A percentile compares a stretch with the other conserved stretches of the same genome.
Evolutionary conservation across 148 eudicot species (phyloP).

Genomic region (Rhododendron ferrugineum): DNA sequence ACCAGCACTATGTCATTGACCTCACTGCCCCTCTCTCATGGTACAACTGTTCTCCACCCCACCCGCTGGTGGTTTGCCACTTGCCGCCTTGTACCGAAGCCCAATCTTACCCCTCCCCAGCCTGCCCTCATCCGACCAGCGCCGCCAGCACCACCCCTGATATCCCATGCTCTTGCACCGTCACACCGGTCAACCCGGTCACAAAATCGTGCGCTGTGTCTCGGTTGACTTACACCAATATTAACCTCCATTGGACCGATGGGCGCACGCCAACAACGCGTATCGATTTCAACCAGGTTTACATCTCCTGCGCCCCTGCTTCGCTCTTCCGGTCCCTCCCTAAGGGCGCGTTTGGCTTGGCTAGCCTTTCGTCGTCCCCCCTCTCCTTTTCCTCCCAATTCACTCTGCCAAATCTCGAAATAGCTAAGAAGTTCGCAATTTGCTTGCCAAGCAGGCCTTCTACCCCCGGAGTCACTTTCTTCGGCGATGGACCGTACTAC

Average conservation of each 20-base stretch:
- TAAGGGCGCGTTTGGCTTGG: background rate
- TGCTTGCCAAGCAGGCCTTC: background rate
- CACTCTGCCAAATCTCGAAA: background rate
- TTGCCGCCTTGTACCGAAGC: background rate
- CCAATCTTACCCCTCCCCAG: background rate
- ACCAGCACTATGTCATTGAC: constrained; percentile 26
- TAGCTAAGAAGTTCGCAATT: background rate
- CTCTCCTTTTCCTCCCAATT: background rate
- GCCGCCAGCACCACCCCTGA: no score
- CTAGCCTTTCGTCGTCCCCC: background rate
- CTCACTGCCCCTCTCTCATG: constrained; percentile 30
- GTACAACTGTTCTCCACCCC: constrained; percentile 17
- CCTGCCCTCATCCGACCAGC: background rate
- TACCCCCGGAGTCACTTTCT: constrained; percentile 36
- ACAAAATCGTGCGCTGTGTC: background rate
- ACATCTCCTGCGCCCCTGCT: background rate
- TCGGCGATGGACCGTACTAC: constrained; percentile 40
- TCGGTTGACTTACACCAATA: background rate
- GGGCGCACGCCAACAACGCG: background rate
- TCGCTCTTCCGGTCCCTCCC: background rate
- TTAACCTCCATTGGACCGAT: background rate
- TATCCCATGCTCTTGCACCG: background rate
- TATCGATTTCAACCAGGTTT: background rate
- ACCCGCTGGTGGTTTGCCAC: background rate
- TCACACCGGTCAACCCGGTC: background rate